These are phyloP conservation scores for Physaria fendleri DNA, from an alignment of 345 rosid species.

Conservation along the genomic window DNA sequence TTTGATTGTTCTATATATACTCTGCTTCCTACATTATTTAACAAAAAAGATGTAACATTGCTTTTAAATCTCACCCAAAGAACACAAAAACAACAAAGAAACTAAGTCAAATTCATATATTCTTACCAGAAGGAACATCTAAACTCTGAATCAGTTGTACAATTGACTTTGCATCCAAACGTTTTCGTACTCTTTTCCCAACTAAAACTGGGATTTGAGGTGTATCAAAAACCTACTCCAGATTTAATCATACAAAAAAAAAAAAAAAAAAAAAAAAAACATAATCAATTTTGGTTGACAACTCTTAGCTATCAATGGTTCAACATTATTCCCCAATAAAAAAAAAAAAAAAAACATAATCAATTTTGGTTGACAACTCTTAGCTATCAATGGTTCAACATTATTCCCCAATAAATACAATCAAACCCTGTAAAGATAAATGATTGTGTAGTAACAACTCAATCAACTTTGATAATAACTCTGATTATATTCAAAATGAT, in stretches of 20 bases:
- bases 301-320: background rate
- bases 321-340: too few species aligned
- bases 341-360: background rate
- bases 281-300: background rate
- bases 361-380: background rate
- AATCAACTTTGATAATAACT: background rate
- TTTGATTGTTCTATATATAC: constrained; percentile 63
- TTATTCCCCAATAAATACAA: background rate
- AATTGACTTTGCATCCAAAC: constrained; percentile 73
- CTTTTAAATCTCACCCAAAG: background rate
- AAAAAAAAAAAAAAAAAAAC: background rate
- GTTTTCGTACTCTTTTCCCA: constrained; percentile 63
- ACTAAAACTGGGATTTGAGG: constrained; percentile 63
- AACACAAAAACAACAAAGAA: background rate
- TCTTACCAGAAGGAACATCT: constrained; percentile 64
- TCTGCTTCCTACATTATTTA: constrained; percentile 42
- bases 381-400: background rate
- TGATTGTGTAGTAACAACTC: background rate
- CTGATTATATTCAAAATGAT: background rate
- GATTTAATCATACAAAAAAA: background rate
- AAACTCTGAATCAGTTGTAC: constrained; percentile 60
- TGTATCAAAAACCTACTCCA: constrained; percentile 69
- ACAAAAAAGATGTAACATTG: background rate
- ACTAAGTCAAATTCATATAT: background rate
- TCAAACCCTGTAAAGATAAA: background rate